Evolutionary conservation across 2,329 filamentous ascomycete genomes (phyloP).

Genomic region (Dryadomyces quercivorus): DNA sequence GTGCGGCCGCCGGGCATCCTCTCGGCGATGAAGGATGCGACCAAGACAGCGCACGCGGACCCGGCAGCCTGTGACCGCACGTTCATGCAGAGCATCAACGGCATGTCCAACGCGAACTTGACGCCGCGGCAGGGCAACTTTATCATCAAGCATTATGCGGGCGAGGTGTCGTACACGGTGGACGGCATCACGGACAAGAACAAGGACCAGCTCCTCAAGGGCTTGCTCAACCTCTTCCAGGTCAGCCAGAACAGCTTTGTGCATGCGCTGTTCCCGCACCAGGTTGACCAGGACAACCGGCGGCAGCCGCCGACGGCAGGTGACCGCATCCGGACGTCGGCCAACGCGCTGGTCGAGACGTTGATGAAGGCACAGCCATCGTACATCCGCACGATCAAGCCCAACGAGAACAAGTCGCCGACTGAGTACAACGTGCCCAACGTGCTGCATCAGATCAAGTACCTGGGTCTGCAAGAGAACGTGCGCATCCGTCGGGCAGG

Average conservation of each 20-base stretch:
- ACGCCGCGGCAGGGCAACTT: slow-evolving; percentile 89
- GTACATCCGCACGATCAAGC: slow-evolving; percentile 98
- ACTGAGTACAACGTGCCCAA: slow-evolving; percentile 86
- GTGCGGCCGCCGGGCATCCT: slow-evolving; percentile 84
- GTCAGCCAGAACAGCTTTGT: slow-evolving; percentile 77
- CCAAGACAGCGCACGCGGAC: slow-evolving; percentile 95
- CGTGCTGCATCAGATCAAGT: slow-evolving; percentile 96
- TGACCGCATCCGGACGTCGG: slow-evolving; percentile 89
- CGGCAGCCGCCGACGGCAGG: slow-evolving; percentile 88
- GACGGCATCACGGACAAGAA: slow-evolving; percentile 99
- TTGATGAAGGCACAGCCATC: slow-evolving; percentile 96
- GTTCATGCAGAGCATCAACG: slow-evolving; percentile 86
- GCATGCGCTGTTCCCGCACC: slow-evolving; percentile 77
- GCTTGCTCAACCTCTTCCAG: slow-evolving; percentile 75
- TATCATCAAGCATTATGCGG: slow-evolving; percentile 97
- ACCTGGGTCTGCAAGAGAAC: slow-evolving; percentile 98
- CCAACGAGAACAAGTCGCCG: slow-evolving; percentile 96
- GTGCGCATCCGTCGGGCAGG: slow-evolving; percentile 92
- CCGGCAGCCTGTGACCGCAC: slow-evolving; percentile 88
- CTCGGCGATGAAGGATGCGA: slow-evolving; percentile 92
- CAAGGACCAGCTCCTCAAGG: slow-evolving; percentile 94
- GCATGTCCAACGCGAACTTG: slow-evolving; percentile 83
- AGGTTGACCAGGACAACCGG: slow-evolving; percentile 92
- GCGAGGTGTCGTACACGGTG: slow-evolving; percentile 88
- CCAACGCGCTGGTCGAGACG: slow-evolving; percentile 87